Conservation (phyloP, 805 yeast species). For the Saccharomycopsis capsularis region DNA sequence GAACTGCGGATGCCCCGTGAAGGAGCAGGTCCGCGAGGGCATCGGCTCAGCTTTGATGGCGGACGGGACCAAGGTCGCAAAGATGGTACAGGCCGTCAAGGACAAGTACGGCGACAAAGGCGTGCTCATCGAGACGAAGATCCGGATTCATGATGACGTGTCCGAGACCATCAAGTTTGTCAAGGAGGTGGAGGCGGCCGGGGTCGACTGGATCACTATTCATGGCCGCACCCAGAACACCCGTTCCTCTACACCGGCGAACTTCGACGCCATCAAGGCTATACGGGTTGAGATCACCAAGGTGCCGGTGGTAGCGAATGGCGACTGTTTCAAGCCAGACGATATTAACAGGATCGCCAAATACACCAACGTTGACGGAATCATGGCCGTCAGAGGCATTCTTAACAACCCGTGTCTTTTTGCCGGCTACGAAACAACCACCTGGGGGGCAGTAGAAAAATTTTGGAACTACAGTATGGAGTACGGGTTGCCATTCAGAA, state of each 20-base stretch:
- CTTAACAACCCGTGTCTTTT: constrained; percentile 83
- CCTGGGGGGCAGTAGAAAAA: constrained; percentile 86
- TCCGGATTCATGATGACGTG: constrained; percentile 75
- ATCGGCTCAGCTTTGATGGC: constrained; percentile 94
- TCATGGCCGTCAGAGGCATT: constrained; percentile 92
- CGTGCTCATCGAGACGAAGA: constrained; percentile 85
- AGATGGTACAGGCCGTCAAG: constrained; percentile 81
- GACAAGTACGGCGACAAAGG: constrained; percentile 57
- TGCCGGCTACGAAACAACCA: constrained; percentile 63
- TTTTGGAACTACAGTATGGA: constrained; percentile 74
- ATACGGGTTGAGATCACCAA: constrained; percentile 44
- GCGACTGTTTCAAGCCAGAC: constrained; percentile 72
- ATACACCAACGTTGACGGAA: constrained; percentile 77
- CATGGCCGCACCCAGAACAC: constrained; percentile 89
- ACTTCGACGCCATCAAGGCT: constrained; percentile 70
- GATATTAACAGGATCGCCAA: constrained; percentile 61
- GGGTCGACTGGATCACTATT: constrained; percentile 89
- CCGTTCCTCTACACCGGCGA: constrained; percentile 75
- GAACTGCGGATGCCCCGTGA: constrained; percentile 96
- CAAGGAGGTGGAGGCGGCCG: constrained; percentile 67
- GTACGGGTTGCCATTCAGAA: constrained; percentile 78
- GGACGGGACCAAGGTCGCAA: constrained; percentile 69
- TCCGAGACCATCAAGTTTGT: constrained; percentile 70
- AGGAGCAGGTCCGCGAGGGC: constrained; percentile 91
- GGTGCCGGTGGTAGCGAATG: constrained; percentile 92